phyloP scores from a whole-genome alignment of 179 eudicot genomes.

The Spinacia oleracea region DNA sequence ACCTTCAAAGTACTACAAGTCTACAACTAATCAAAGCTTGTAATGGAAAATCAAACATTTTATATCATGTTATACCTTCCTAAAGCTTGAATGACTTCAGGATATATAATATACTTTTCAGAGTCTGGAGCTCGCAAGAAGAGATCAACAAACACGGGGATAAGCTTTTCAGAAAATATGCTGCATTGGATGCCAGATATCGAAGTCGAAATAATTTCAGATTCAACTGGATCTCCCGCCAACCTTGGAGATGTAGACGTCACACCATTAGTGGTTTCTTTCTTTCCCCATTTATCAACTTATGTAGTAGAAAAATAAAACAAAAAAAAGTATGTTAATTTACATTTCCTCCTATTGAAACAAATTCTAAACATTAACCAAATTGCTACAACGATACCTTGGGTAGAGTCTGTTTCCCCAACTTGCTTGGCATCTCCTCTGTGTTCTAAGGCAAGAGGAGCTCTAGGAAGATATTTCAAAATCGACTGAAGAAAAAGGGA shows the following conservation, averaged over 20 bases:
- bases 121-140: constrained; percentile 67
- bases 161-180: constrained; percentile 80
- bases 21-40: not conserved
- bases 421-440: constrained; percentile 44
- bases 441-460: constrained; percentile 41
- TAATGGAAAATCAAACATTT: not conserved
- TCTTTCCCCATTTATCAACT: constrained; percentile 30
- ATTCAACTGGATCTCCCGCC: constrained; percentile 32
- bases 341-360: not conserved
- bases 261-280: constrained; percentile 41
- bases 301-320: constrained; percentile 28
- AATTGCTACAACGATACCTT: constrained; percentile 36
- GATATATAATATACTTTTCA: constrained; percentile 62
- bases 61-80: constrained; percentile 58
- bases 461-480: constrained; percentile 64
- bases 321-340: constrained; percentile 3
- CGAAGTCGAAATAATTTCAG: constrained; percentile 27
- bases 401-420: constrained; percentile 28
- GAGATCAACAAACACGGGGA: constrained; percentile 77
- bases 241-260: constrained; percentile 37
- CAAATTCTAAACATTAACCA: constrained; percentile 7
- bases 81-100: constrained; percentile 71
- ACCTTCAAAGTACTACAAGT: constrained; percentile 5
- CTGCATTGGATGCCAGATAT: constrained; percentile 41
- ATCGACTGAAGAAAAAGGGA: constrained; percentile 60